Evolutionary conservation across 257 asterid genomes (phyloP), one percentile per base, ranked within the genome.

Genomic region (Solanum sejunctum): DNA sequence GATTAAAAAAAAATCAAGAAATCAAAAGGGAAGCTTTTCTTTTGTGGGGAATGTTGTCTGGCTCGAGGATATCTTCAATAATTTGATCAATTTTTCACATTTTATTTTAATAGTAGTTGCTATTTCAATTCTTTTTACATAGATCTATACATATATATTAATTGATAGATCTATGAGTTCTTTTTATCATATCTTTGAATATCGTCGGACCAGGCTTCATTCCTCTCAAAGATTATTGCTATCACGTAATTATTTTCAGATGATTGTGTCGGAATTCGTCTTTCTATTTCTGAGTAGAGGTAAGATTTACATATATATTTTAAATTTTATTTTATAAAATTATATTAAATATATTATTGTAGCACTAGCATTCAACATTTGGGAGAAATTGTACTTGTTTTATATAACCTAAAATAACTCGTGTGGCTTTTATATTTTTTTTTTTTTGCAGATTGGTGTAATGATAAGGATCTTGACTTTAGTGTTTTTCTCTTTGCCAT

Each of bases 11-110:
- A 4, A 28, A 49, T 23, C 32, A 71, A 18, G 10, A 75, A 77
- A 17, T 67, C 75, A 49, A 23, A 43, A 54, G 20, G 78, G 87
- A 36, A 54, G 85, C 75, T 80, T 79, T 26, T 51, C 17, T 54
- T 55, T 85, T 87, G 91, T 71, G 91, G 89, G 91, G 89, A 89
- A 81, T 87, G 89, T 87, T 84, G 91, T 81, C 87, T 89, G 91
- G 91, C 87, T 89, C 91, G 91, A 87, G 83, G 86, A 75, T 20
- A 89, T 88, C 83, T 84, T 84, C 85, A 47, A 43, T 26, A 45
- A 32, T 9, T n/a, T 28, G 81, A 78, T 84, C 83, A 51, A 70
- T 3, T 12, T 71, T 20, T 26, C 49, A 8, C 23, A 6, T 10
- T 12, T 47, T 57, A 11, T 7, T 45, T 7, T n/a, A 10, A 58